These are phyloP conservation scores for Lactifluus subvellereus DNA, from an alignment of 768 basidiomycete genomes.

Conservation along the genomic window DNA sequence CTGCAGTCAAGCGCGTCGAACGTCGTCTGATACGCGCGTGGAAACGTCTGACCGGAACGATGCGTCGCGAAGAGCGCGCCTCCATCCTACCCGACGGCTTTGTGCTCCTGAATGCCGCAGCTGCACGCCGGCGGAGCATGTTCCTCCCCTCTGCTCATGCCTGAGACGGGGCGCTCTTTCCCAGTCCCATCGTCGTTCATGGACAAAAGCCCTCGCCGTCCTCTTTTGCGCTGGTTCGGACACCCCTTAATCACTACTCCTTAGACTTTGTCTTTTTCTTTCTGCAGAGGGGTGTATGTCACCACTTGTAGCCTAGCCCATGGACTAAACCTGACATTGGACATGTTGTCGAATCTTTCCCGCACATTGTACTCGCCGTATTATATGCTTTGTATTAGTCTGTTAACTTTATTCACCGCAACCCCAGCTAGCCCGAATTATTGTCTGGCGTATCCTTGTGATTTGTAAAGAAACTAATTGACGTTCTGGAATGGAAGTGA, in stretches of 20 bases:
- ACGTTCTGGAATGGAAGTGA: background rate
- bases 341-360: background rate
- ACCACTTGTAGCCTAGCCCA: too few species aligned
- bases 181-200: background rate
- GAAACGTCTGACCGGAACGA: conserved; percentile 53
- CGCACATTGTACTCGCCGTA: background rate
- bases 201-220: background rate
- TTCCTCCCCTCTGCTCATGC: background rate
- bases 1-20: conserved; percentile 45
- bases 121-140: conserved; percentile 41
- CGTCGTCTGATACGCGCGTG: conserved; percentile 55
- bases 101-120: conserved; percentile 49
- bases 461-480: background rate
- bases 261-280: too few species aligned
- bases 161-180: background rate
- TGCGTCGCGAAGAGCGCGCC: conserved; percentile 46
- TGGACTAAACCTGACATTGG: background rate
- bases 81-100: conserved; percentile 56
- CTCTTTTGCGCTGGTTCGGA: background rate
- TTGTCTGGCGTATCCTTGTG: background rate
- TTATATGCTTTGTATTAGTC: background rate
- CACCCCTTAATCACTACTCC: background rate
- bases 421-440: background rate
- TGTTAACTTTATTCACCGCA: background rate
- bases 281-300: too few species aligned